A percentile compares a stretch with the other conserved stretches of the same genome.
These are phyloP conservation scores for Hirsutella rhossiliensis DNA, from an alignment of 2,329 filamentous ascomycete genomes.

Conservation along the genomic window DNA sequence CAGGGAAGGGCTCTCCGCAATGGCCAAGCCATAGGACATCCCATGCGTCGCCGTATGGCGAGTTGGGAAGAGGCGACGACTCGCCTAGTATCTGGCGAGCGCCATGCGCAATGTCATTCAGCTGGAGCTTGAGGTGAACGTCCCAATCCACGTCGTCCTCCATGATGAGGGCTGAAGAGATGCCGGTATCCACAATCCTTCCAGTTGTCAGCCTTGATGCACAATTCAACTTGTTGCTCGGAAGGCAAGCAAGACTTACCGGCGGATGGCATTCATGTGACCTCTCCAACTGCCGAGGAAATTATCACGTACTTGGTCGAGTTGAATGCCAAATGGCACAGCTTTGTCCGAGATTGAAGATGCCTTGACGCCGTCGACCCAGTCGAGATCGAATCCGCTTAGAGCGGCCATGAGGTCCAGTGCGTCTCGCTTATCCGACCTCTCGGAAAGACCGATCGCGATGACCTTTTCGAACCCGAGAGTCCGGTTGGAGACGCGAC, in stretches of 20 bases:
- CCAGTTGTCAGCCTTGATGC: not conserved
- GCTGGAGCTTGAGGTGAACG: constrained; percentile 18
- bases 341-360: constrained; percentile 23
- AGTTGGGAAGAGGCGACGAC: constrained; percentile 7
- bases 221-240: not conserved
- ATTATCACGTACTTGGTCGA: constrained; percentile 13
- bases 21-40: constrained; percentile 39
- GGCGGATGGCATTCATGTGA: constrained; percentile 23
- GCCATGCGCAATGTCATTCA: constrained; percentile 4
- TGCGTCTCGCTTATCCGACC: constrained; percentile 37
- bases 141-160: constrained; percentile 34
- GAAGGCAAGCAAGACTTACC: constrained; percentile 8
- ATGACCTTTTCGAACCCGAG: constrained; percentile 34
- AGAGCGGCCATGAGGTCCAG: constrained; percentile 32
- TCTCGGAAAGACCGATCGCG: constrained; percentile 34
- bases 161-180: constrained; percentile 27
- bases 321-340: constrained; percentile 16
- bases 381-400: constrained; percentile 31
- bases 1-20: constrained; percentile 22
- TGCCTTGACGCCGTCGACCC: constrained; percentile 31
- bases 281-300: constrained; percentile 30
- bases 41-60: constrained; percentile 36
- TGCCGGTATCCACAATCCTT: constrained; percentile 18
- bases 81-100: constrained; percentile 1
- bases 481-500: constrained; percentile 6